Percentiles rank a stretch among this genome's conserved stretches.
Conservation (phyloP, 257 asterid species). For the Nicotiana sylvestris region DNA sequence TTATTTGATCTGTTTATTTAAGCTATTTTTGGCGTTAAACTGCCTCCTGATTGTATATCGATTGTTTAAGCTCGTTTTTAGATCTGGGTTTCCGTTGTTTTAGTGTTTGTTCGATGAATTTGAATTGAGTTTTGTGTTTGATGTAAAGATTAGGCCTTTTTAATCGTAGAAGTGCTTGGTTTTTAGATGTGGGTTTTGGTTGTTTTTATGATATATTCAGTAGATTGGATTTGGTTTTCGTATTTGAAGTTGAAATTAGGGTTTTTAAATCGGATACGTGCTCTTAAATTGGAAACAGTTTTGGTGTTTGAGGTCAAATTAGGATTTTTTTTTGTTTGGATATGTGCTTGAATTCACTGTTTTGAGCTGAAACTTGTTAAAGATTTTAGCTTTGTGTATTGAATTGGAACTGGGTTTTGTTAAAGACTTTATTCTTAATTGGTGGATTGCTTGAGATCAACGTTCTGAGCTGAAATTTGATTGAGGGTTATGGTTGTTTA, state of each 20-base stretch:
- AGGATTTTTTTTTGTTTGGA: not conserved
- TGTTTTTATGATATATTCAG: not conserved
- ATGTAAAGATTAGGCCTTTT: not conserved
- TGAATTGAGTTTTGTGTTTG: not conserved
- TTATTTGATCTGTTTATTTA: constrained; percentile 2
- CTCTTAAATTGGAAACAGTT: not conserved
- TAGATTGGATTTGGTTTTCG: not conserved
- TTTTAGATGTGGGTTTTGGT: not conserved
- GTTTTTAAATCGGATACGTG: not conserved
- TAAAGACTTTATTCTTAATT: too few relatives aligned
- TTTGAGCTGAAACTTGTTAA: not conserved
- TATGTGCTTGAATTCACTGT: not conserved
- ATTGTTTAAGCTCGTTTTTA: not conserved
- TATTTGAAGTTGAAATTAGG: not conserved
- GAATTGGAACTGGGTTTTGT: not conserved
- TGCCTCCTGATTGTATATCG: not conserved
- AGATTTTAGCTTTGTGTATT: not conserved
- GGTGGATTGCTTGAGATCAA: not conserved
- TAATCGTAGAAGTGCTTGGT: not conserved
- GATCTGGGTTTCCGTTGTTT: not conserved
- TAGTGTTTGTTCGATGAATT: not conserved
- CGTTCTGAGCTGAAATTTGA: not conserved
- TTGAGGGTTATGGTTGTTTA: not conserved
- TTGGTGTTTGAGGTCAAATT: not conserved
- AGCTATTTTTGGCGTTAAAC: not conserved